A percentile compares a stretch with the other conserved stretches of the same genome.
phyloP scores from a whole-genome alignment of 495 filamentous ascomycete genomes.

The Viridothelium virens region DNA sequence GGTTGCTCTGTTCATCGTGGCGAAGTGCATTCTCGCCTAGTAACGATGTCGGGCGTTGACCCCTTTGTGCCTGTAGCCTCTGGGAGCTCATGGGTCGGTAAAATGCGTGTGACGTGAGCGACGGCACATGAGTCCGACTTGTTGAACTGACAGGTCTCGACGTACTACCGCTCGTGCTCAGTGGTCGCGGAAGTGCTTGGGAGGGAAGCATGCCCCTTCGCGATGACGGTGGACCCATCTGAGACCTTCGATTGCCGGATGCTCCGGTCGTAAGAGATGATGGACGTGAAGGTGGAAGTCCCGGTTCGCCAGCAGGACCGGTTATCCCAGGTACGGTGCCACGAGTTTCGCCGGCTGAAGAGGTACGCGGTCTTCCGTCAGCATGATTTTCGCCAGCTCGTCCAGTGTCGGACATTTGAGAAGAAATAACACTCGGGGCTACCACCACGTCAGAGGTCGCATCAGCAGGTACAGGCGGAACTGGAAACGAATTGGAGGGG shows the following conservation, averaged over 20 bases:
- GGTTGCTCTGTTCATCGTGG: not conserved
- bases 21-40: slow-evolving; percentile 36
- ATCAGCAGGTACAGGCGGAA: slow-evolving; percentile 16
- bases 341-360: slow-evolving; percentile 18
- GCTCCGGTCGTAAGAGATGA: slow-evolving; percentile 34
- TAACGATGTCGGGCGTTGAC: slow-evolving; percentile 42
- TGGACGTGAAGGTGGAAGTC: slow-evolving; percentile 36
- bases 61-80: slow-evolving; percentile 82
- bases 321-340: slow-evolving; percentile 31
- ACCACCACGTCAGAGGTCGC: slow-evolving; percentile 7
- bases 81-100: slow-evolving; percentile 97
- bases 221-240: slow-evolving; percentile 32
- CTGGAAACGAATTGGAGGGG: slow-evolving; percentile 27
- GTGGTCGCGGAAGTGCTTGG: slow-evolving; percentile 36
- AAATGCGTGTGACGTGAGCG: slow-evolving; percentile 80
- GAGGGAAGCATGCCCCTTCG: slow-evolving; percentile 36
- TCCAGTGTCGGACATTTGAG: slow-evolving; percentile 74
- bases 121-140: slow-evolving; percentile 82
- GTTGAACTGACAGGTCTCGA: slow-evolving; percentile 34
- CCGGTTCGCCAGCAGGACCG: slow-evolving; percentile 40
- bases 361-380: slow-evolving; percentile 23
- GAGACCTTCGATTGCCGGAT: slow-evolving; percentile 41
- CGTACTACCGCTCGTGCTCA: not conserved
- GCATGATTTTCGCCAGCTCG: slow-evolving; percentile 35
- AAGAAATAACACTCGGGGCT: slow-evolving; percentile 65